These are phyloP conservation scores for Isoetes taiwanensis DNA, from an alignment of 75 land plant species.

Conservation along the genomic window DNA sequence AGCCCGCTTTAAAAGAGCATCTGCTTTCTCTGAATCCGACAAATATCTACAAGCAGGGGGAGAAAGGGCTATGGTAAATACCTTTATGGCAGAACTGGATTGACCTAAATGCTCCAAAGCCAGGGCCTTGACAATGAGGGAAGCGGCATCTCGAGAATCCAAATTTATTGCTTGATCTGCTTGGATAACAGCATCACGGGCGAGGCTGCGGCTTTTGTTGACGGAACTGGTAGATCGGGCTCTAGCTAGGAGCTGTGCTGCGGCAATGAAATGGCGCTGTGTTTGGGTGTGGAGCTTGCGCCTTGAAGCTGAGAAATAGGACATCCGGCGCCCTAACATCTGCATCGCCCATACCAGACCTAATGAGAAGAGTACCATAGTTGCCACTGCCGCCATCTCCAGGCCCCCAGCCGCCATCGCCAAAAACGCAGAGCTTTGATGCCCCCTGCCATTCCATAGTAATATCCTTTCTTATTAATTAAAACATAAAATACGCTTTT, in stretches of 20 bases:
- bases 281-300: slow-evolving; percentile 24
- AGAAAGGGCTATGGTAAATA: slow-evolving; percentile 46
- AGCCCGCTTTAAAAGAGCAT: slow-evolving; percentile 52
- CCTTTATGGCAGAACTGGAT: slow-evolving; percentile 38
- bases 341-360: slow-evolving; percentile 26
- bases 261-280: slow-evolving; percentile 68
- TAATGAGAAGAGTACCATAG: slow-evolving; percentile 16
- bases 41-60: slow-evolving; percentile 34
- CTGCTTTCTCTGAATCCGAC: slow-evolving; percentile 31
- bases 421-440: no score
- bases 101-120: slow-evolving; percentile 55
- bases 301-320: slow-evolving; percentile 21
- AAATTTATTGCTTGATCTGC: slow-evolving; percentile 55
- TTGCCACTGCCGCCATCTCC: slow-evolving; percentile 16
- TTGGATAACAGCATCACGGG: slow-evolving; percentile 35
- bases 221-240: slow-evolving; percentile 26
- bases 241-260: slow-evolving; percentile 62
- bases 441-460: no score
- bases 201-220: slow-evolving; percentile 15
- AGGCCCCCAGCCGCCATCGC: no score
- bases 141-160: slow-evolving; percentile 61
- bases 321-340: slow-evolving; percentile 25
- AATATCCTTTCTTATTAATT: no score
- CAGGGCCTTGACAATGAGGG: slow-evolving; percentile 56
- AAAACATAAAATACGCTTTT: no score